These are phyloP conservation scores for Cytospora leucostoma DNA, from an alignment of 2,329 filamentous ascomycete species.

Conservation along the genomic window DNA sequence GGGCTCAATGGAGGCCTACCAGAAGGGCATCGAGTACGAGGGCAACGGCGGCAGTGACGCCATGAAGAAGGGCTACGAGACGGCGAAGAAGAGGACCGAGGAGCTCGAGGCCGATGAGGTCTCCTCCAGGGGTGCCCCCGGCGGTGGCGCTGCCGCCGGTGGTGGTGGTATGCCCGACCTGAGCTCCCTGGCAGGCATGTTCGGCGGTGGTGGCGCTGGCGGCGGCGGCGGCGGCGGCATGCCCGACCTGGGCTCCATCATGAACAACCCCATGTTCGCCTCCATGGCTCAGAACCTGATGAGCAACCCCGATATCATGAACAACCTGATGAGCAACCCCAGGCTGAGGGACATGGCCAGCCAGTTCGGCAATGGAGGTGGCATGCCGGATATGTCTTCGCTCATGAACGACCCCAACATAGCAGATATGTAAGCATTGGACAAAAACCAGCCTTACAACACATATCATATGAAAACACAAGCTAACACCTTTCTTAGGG, in stretches of 20 bases:
- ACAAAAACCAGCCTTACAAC: neutral
- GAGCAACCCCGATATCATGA: constrained; percentile 93
- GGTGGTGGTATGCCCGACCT: constrained; percentile 67
- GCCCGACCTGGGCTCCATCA: constrained; percentile 83
- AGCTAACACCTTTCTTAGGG: constrained; percentile 29
- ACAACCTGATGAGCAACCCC: constrained; percentile 92
- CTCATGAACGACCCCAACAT: constrained; percentile 93
- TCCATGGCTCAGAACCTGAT: constrained; percentile 97
- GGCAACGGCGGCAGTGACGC: constrained; percentile 92
- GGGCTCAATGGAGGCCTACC: constrained; percentile 93
- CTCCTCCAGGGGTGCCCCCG: constrained; percentile 40
- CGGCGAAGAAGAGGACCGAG: constrained; percentile 82
- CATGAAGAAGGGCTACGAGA: constrained; percentile 97
- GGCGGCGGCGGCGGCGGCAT: constrained; percentile 73
- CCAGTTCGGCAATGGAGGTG: constrained; percentile 62
- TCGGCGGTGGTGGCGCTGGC: constrained; percentile 62
- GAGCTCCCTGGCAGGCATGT: constrained; percentile 70
- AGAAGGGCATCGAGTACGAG: constrained; percentile 89
- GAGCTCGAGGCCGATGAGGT: constrained; percentile 66
- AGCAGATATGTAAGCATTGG: constrained; percentile 79
- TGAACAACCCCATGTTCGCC: constrained; percentile 98
- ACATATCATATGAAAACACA: neutral
- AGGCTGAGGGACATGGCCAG: constrained; percentile 84
- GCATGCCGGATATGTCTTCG: constrained; percentile 82
- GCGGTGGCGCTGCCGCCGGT: constrained; percentile 48